Percentiles rank a stretch among this genome's conserved stretches.
Conservation (phyloP, 23 red algal genomes). For the Gracilaria caudata region DNA sequence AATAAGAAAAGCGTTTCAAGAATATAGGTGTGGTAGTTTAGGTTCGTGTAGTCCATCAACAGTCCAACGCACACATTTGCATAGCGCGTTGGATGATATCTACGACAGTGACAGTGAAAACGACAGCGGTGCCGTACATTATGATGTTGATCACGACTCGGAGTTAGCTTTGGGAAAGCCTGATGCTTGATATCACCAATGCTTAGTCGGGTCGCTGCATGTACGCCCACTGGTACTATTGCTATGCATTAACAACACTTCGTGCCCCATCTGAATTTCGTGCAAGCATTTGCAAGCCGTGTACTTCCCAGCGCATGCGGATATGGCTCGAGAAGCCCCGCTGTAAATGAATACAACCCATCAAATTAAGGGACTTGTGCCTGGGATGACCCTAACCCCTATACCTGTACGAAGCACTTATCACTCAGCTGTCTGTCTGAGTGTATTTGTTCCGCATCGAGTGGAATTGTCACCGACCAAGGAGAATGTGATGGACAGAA, state of each 20-base stretch:
- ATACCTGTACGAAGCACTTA: no score
- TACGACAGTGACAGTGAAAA: constrained; percentile 26
- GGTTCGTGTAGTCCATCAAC: constrained; percentile 40
- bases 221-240: background rate
- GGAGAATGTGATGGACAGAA: no score
- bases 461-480: no score
- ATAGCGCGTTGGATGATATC: constrained; percentile 12
- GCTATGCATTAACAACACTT: background rate
- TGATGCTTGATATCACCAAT: constrained; percentile 36
- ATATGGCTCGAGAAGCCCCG: background rate
- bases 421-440: no score
- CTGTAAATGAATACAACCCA: background rate
- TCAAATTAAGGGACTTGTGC: background rate
- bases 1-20: constrained; percentile 53
- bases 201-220: background rate
- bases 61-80: background rate
- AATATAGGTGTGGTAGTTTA: constrained; percentile 62
- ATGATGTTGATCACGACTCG: constrained; percentile 13
- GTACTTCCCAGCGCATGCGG: no score
- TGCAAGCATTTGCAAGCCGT: no score
- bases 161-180: constrained; percentile 29
- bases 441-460: no score
- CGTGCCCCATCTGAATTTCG: background rate
- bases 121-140: background rate
- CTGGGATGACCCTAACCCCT: no score